These are phyloP conservation scores for Fusarium annulatum DNA, from an alignment of 2,329 filamentous ascomycete genomes.

Conservation along the genomic window DNA sequence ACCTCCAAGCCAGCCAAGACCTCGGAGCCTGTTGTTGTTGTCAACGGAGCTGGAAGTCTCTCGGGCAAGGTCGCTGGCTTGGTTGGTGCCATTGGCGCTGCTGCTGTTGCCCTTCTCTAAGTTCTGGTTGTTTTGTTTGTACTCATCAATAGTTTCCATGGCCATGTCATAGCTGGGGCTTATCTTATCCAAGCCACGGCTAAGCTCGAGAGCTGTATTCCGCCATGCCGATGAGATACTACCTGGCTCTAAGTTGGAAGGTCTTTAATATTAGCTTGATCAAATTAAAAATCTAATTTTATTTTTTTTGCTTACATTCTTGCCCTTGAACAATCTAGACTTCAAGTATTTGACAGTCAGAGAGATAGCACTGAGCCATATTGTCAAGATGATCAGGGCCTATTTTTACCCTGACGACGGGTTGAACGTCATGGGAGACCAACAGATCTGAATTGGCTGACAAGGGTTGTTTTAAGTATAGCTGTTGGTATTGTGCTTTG, in stretches of 20 bases:
- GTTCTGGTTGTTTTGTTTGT: not conserved
- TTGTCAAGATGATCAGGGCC: too few species aligned
- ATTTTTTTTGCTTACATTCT: not conserved
- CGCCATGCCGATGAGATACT: not conserved
- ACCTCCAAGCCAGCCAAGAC: not conserved
- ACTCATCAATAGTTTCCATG: too few species aligned
- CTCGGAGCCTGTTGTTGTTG: slow-evolving; percentile 3
- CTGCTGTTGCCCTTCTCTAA: slow-evolving; percentile 8
- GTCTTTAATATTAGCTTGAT: not conserved
- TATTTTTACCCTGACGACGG: not conserved
- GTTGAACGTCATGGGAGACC: too few species aligned
- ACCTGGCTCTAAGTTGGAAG: not conserved
- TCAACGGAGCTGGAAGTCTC: slow-evolving; percentile 3
- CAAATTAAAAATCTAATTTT: not conserved
- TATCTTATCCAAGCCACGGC: too few species aligned
- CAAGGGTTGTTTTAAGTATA: too few species aligned
- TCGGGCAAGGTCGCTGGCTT: not conserved
- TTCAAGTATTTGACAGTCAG: not conserved
- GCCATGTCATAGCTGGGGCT: too few species aligned
- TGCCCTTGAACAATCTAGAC: not conserved
- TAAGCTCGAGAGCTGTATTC: too few species aligned
- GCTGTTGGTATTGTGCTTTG: too few species aligned
- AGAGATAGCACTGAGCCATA: not conserved
- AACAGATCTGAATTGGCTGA: accelerated
- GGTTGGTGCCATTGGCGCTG: slow-evolving; percentile 4